These are phyloP conservation scores for Sporothrix brasiliensis DNA, from an alignment of 2,329 filamentous ascomycete genomes.

Conservation along the genomic window DNA sequence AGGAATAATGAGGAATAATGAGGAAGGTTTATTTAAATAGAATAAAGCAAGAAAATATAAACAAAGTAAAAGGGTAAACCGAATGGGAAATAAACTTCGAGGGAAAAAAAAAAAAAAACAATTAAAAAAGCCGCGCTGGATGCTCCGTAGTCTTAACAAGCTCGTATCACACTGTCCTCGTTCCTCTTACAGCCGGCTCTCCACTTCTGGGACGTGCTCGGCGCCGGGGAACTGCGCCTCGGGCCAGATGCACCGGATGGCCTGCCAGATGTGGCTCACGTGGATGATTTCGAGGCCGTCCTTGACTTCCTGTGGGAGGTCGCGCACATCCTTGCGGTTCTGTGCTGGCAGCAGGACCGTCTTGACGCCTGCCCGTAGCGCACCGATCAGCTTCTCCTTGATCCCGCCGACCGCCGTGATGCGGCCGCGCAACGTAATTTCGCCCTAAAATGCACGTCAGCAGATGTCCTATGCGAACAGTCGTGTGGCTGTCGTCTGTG, in stretches of 20 bases:
- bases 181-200: slow-evolving; percentile 70
- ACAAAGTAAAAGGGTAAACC: background rate
- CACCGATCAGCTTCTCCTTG: slow-evolving; percentile 97
- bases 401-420: slow-evolving; percentile 96
- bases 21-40: no score
- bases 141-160: slow-evolving; percentile 17
- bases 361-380: slow-evolving; percentile 89
- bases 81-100: background rate
- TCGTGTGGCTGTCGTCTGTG: no score
- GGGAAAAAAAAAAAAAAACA: background rate
- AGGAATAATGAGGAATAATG: background rate
- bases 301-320: slow-evolving; percentile 87
- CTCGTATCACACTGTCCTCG: slow-evolving; percentile 2
- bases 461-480: slow-evolving; percentile 24
- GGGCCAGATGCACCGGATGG: slow-evolving; percentile 87
- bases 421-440: slow-evolving; percentile 79
- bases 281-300: slow-evolving; percentile 85
- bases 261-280: slow-evolving; percentile 94
- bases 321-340: slow-evolving; percentile 89
- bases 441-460: slow-evolving; percentile 52
- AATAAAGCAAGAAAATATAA: slow-evolving; percentile 2
- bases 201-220: slow-evolving; percentile 65
- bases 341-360: slow-evolving; percentile 84
- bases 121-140: slow-evolving; percentile 10
- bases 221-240: slow-evolving; percentile 82